Evolutionary conservation across 345 rosid species (phyloP), one percentile per base, ranked within the genome.

Genomic region (Iberis pinnata): DNA sequence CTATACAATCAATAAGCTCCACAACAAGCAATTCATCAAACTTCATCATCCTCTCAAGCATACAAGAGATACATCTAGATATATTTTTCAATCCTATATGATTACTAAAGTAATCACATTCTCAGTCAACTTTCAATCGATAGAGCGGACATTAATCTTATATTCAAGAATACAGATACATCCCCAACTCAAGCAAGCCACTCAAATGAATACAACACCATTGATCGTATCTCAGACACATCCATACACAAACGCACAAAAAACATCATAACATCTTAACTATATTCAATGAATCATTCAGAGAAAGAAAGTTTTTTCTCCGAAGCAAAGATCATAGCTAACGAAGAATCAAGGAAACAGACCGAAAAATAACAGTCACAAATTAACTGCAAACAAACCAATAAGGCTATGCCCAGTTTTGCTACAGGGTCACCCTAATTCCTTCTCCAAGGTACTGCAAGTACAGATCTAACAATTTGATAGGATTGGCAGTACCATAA

Each of bases 31-130:
- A 52, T 12, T 35, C 46, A 46, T 51, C 29, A 63, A 37, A 6
- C n/a, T 31, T 65, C 17, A 32, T 42, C 43, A 56, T 39, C 45
- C 3, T 52, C 60, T 22, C 49, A 51, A 42, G 46, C 18, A 33
- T 17, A 38, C 33, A 29, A 31, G 35, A 31, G n/a, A 27, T 27
- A 3, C 32, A 27, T 27, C 32, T 6, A 27, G 32, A 27, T 27
- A 0, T 27, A 27, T 27, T 27, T 27, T 27, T 2, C 32, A 4
- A 7, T 27, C 32, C 32, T 2, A 10, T 32, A 32, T 32, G 11
- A 1, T 11, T 32, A 12, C 3, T 32, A 32, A 32, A 32, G 37
- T 32, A 10, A 32, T 11, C 37, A 32, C 37, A 8, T 12, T 32
- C 37, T 5, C 12, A 5, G 32, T 4, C 8, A 27, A 27, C 8